Conservation (phyloP, 2,329 filamentous ascomycete species). For the Thielaviopsis euricoi region DNA sequence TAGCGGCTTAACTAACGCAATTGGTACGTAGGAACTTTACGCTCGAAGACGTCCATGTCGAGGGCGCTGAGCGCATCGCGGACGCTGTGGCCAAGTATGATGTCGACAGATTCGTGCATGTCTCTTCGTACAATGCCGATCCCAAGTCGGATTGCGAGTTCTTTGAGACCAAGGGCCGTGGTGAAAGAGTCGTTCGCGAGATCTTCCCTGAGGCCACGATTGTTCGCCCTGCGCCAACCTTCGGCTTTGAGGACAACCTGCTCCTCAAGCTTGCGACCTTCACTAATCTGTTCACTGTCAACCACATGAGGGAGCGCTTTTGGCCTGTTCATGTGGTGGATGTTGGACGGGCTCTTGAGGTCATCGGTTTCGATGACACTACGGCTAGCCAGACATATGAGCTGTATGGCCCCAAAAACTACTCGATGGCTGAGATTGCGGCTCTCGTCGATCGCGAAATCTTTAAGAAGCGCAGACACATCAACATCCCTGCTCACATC, state of each 20-base stretch:
- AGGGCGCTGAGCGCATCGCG: constrained; percentile 79
- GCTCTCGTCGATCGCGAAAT: constrained; percentile 85
- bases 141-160: constrained; percentile 71
- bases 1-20: constrained; percentile 13
- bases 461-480: constrained; percentile 70
- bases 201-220: constrained; percentile 97
- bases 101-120: constrained; percentile 87
- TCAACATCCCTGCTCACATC: constrained; percentile 74
- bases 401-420: constrained; percentile 84
- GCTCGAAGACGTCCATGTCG: constrained; percentile 81
- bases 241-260: constrained; percentile 86
- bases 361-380: constrained; percentile 78
- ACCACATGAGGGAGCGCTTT: constrained; percentile 84
- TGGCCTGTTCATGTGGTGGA: constrained; percentile 90
- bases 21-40: constrained; percentile 62
- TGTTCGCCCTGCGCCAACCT: constrained; percentile 83
- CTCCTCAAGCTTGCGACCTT: constrained; percentile 70
- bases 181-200: constrained; percentile 66
- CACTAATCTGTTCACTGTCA: constrained; percentile 72
- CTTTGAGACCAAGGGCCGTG: constrained; percentile 75
- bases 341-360: constrained; percentile 73
- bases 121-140: constrained; percentile 86
- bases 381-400: constrained; percentile 87
- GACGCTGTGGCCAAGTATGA: constrained; percentile 97
- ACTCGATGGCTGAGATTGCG: constrained; percentile 75